Evolutionary conservation across 257 asterid genomes (phyloP).

Genomic region (Paulownia fortunei): DNA sequence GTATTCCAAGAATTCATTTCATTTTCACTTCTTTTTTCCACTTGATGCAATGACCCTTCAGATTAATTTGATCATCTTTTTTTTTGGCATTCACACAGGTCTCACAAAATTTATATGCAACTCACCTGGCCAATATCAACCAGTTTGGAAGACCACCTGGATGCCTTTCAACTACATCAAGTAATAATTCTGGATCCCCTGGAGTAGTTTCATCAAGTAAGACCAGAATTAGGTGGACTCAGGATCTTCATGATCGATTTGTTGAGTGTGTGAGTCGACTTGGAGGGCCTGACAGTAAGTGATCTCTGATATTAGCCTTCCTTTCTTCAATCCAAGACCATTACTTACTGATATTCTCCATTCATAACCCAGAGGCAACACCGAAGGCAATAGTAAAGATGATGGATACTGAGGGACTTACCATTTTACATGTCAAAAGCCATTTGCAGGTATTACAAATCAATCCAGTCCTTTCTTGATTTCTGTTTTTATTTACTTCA

Average conservation of each 20-base stretch:
- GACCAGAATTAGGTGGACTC: conserved; percentile 82
- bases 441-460: conserved; percentile 76
- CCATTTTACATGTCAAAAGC: conserved; percentile 87
- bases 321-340: background rate
- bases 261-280: conserved; percentile 75
- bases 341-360: background rate
- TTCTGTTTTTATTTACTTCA: background rate
- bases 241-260: conserved; percentile 79
- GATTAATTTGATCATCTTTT: background rate
- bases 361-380: conserved; percentile 68
- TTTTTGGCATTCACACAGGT: conserved; percentile 28
- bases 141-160: conserved; percentile 38
- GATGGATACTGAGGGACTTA: conserved; percentile 75
- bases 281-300: conserved; percentile 88
- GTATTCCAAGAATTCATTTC: conserved; percentile 23
- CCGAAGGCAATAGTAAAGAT: conserved; percentile 82
- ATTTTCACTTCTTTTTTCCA: background rate
- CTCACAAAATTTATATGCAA: conserved; percentile 34
- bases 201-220: conserved; percentile 47
- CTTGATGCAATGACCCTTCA: background rate
- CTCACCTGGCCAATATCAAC: conserved; percentile 37
- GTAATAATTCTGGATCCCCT: conserved; percentile 35
- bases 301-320: background rate
- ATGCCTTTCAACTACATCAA: conserved; percentile 27
- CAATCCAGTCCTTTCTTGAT: background rate